These are phyloP conservation scores for Trichoderma brevicompactum DNA, from an alignment of 2,329 filamentous ascomycete species.

Conservation along the genomic window DNA sequence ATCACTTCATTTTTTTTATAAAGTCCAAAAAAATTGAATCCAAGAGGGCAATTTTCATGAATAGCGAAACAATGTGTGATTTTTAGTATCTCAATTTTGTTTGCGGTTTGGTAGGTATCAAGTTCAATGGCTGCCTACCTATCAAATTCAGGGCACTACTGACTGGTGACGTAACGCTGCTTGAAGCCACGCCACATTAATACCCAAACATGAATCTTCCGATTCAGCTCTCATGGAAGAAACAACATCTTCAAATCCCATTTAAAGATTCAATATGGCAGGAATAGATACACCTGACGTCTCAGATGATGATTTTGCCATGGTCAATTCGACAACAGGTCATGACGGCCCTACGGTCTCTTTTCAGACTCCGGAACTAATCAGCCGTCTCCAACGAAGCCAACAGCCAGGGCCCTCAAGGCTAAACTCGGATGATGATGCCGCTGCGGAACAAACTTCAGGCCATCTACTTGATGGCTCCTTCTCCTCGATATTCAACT, in stretches of 20 bases:
- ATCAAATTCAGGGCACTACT: background rate
- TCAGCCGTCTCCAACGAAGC: constrained; percentile 7
- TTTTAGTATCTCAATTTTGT: background rate
- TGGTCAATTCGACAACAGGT: constrained; percentile 4
- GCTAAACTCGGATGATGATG: background rate
- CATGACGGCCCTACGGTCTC: constrained; percentile 1
- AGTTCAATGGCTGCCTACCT: background rate
- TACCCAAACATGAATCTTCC: background rate
- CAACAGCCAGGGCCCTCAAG: background rate
- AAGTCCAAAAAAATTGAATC: too few relatives aligned
- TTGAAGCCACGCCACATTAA: constrained; percentile 5
- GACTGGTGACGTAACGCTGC: constrained; percentile 9
- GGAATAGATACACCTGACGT: background rate
- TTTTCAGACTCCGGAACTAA: constrained; percentile 16
- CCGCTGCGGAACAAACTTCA: background rate
- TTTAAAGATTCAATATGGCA: background rate
- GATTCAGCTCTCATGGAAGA: background rate
- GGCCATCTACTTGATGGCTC: background rate
- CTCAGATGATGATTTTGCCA: constrained; percentile 21
- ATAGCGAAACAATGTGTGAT: background rate
- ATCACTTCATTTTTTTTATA: too few relatives aligned
- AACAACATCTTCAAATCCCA: background rate
- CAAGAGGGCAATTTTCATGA: too few relatives aligned
- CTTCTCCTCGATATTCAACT: background rate
- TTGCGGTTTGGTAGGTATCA: background rate